A percentile compares a stretch with the other conserved stretches of the same genome.
Evolutionary conservation across 495 filamentous ascomycete genomes (phyloP).

Genomic region (Sabuloglossum arenarium): DNA sequence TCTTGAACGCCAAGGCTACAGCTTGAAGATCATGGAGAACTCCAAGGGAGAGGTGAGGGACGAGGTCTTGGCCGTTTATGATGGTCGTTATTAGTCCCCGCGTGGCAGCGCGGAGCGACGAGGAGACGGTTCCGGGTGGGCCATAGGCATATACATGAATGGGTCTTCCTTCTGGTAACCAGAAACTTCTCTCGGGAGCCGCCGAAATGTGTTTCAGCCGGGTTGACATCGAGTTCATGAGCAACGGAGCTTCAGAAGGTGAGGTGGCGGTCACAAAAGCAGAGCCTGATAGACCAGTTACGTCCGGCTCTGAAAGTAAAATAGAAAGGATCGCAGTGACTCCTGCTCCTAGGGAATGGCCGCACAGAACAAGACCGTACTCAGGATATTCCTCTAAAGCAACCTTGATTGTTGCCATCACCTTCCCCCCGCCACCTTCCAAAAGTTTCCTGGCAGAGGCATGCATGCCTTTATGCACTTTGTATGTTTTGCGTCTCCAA

Average conservation of each 20-base stretch:
- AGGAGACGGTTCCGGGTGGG: slow-evolving; percentile 51
- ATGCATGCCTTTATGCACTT: slow-evolving; percentile 69
- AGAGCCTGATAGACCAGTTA: slow-evolving; percentile 26
- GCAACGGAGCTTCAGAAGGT: background rate
- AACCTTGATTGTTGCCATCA: slow-evolving; percentile 46
- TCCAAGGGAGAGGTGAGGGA: slow-evolving; percentile 53
- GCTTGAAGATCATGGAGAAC: slow-evolving; percentile 57
- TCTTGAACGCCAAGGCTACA: slow-evolving; percentile 48
- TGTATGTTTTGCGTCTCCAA: slow-evolving; percentile 45
- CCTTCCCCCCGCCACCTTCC: slow-evolving; percentile 38
- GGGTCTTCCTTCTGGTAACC: slow-evolving; percentile 26
- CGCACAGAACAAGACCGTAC: slow-evolving; percentile 57
- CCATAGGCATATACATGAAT: slow-evolving; percentile 69
- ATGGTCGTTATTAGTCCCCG: slow-evolving; percentile 58
- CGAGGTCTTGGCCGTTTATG: slow-evolving; percentile 50
- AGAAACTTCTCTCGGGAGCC: background rate
- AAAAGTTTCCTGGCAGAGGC: slow-evolving; percentile 52
- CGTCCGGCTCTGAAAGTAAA: slow-evolving; percentile 43
- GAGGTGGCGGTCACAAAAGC: slow-evolving; percentile 26
- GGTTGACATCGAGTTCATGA: slow-evolving; percentile 1
- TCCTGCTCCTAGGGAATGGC: slow-evolving; percentile 57
- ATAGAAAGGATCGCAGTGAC: slow-evolving; percentile 56
- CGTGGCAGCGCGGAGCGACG: slow-evolving; percentile 47
- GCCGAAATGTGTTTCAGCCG: slow-evolving; percentile 16
- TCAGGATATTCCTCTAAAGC: slow-evolving; percentile 48